Evolutionary conservation across 2,329 filamentous ascomycete species (phyloP), one percentile per base, ranked within the genome.

Genomic region (Aspergillus ochraceus): DNA sequence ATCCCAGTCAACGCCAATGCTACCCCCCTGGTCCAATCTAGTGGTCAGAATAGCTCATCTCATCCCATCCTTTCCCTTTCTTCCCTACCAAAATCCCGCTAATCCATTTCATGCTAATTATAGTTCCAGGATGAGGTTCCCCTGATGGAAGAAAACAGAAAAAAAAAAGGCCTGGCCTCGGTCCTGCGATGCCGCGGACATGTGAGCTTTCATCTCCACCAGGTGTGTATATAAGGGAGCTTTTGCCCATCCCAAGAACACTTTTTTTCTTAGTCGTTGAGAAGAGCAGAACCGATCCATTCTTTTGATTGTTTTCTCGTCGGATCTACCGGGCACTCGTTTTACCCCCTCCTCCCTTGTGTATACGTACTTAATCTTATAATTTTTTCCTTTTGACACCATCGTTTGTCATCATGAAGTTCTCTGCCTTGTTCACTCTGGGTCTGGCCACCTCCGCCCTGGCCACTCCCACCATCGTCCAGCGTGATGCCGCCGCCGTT

Each of bases 381-480:
- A 22, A 58, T 62, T 58, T 61, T 62, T 56, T 49, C 55, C 29
- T 59, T 56, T 54, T 56, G 56, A 61, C 58, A 60, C 59, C 50
- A 52, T 57, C 56, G 24, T 49, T 61, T 52, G 54, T 57, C 64
- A 66, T 54, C 39, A 69, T 69, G 67, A 67, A 65, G 59, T 67
- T 69, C 65, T 59, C 66, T 55, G 61, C 61, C 57, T 36, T 70
- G 42, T 58, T 64, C 59, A 63, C 68, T 50, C 60, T 71, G 46
- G 64, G 62, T 59, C 64, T 71, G 42, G 63, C 64, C 56, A 61
- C 61, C 58, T 52, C 55, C 36, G 65, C 62, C 58, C 42, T 70
- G 39, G 67, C 69, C 56, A 68, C 60, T 49, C 68, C 69, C 36
- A 54, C 67, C 59, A 60, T 60, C 47, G 64, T 63, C 19, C 51